phyloP scores from a whole-genome alignment of 805 yeast genomes.

The Starmerella ratchasimensis region DNA sequence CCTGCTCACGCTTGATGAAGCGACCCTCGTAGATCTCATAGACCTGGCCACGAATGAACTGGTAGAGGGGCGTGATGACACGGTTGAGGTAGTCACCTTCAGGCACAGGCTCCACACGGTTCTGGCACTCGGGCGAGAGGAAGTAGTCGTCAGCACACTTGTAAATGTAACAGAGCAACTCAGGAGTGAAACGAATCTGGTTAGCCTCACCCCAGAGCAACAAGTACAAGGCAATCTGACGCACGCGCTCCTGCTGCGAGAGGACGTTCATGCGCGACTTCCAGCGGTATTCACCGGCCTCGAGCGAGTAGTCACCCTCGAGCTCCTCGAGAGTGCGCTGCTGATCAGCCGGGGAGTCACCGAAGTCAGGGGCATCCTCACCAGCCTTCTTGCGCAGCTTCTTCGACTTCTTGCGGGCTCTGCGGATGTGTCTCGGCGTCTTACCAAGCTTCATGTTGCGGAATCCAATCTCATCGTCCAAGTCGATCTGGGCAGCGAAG shows the following conservation, averaged over 20 bases:
- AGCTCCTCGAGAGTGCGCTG: constrained; percentile 50
- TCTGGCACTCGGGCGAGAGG: constrained; percentile 79
- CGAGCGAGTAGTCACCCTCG: constrained; percentile 52
- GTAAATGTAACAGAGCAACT: constrained; percentile 82
- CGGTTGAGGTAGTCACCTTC: constrained; percentile 78
- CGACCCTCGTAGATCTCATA: constrained; percentile 42
- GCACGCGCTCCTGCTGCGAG: constrained; percentile 43
- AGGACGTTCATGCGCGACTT: constrained; percentile 44
- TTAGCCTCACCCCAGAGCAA: constrained; percentile 70
- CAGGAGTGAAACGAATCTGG: constrained; percentile 82
- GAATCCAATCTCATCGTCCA: constrained; percentile 56
- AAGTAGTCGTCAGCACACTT: constrained; percentile 89
- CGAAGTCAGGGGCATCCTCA: constrained; percentile 15
- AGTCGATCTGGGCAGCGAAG: constrained; percentile 68
- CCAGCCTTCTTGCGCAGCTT: constrained; percentile 31
- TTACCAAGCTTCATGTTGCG: constrained; percentile 43
- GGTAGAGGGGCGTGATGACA: constrained; percentile 78
- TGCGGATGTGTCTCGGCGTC: constrained; percentile 32
- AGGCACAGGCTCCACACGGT: constrained; percentile 34
- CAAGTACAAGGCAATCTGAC: constrained; percentile 50
- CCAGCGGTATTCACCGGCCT: constrained; percentile 77
- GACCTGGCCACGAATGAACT: constrained; percentile 54
- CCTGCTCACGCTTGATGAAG: constrained; percentile 50
- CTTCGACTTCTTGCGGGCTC: constrained; percentile 37
- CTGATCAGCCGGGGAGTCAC: constrained; percentile 35